Evolutionary conservation across 2,329 filamentous ascomycete genomes (phyloP).

Genomic region (Pleomassaria siparia): DNA sequence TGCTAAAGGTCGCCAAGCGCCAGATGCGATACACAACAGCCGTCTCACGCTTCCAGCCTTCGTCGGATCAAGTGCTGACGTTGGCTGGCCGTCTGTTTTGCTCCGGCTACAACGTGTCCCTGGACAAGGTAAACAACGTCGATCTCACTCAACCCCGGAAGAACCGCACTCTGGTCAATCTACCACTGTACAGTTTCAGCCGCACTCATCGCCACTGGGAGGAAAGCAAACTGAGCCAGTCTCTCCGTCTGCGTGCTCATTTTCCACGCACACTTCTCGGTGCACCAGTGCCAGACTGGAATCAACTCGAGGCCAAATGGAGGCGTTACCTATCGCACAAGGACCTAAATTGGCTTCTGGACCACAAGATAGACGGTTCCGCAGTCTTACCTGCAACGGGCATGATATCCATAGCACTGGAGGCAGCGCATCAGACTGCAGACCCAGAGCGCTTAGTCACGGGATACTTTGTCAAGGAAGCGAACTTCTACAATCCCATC

Average conservation of each 20-base stretch:
- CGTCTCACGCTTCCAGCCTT: not conserved
- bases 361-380: conserved; percentile 23
- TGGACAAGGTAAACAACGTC: not conserved
- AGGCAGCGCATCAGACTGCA: conserved; percentile 26
- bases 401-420: conserved; percentile 35
- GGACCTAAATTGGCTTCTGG: conserved; percentile 23
- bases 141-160: not conserved
- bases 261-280: not conserved
- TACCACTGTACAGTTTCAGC: conserved; percentile 30
- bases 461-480: conserved; percentile 4
- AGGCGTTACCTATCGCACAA: conserved; percentile 11
- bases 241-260: conserved; percentile 3
- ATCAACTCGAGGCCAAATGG: conserved; percentile 9
- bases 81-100: not conserved
- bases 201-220: conserved; percentile 23
- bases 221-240: conserved; percentile 3
- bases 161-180: conserved; percentile 8
- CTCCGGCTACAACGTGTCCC: not conserved
- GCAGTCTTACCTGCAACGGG: conserved; percentile 38
- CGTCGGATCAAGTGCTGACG: not conserved
- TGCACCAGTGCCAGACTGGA: conserved; percentile 18
- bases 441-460: not conserved
- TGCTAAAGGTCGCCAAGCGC: not conserved
- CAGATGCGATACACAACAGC: not conserved
- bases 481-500: conserved; percentile 3